Percentiles rank a stretch among this genome's conserved stretches.
Conservation (phyloP, 345 rosid genomes). For the Erysimum cheiranthoides region DNA sequence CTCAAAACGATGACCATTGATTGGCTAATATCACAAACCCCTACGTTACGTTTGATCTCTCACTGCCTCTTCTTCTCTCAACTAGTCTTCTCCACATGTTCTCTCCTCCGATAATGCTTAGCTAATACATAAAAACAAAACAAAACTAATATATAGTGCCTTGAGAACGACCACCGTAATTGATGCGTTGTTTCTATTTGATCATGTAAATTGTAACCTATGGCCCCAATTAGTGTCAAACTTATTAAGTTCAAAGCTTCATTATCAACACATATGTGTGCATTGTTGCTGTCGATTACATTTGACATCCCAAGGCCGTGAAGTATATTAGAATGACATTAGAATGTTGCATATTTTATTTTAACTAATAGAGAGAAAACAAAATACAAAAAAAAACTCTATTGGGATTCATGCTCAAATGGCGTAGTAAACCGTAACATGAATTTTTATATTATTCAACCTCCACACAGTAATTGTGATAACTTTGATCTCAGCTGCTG, state of each 20-base stretch:
- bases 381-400: background rate
- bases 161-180: background rate
- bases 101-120: background rate
- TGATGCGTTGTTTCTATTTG: background rate
- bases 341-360: slow-evolving; percentile 26
- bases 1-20: too few relatives aligned
- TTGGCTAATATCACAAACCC: too few relatives aligned
- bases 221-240: background rate
- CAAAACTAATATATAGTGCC: too few relatives aligned
- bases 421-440: background rate
- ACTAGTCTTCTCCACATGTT: background rate
- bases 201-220: background rate
- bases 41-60: background rate
- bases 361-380: background rate
- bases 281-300: background rate
- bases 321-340: slow-evolving; percentile 7
- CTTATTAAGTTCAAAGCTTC: background rate
- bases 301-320: slow-evolving; percentile 20
- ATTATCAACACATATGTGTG: background rate
- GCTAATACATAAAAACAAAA: too few relatives aligned
- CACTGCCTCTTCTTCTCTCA: background rate
- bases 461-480: background rate
- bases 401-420: slow-evolving; percentile 23
- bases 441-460: slow-evolving; percentile 5
- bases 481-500: slow-evolving; percentile 29